These are phyloP conservation scores for Turnera subulata DNA, from an alignment of 345 rosid genomes.

Conservation along the genomic window DNA sequence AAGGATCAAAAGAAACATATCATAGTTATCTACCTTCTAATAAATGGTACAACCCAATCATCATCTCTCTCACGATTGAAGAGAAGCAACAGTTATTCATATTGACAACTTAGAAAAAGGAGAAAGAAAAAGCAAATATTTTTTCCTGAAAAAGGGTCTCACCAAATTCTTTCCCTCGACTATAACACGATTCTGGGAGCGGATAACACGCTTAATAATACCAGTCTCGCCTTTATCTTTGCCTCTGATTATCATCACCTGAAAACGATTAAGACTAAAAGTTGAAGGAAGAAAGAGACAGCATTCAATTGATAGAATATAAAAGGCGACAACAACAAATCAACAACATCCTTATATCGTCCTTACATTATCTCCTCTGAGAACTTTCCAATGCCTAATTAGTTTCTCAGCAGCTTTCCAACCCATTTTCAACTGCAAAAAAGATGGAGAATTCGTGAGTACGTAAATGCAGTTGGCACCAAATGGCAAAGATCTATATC, in stretches of 20 bases:
- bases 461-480: not conserved
- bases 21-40: not conserved
- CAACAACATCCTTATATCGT: not conserved
- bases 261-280: not conserved
- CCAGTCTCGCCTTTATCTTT: conserved; percentile 90
- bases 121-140: not conserved
- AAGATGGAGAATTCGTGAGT: not conserved
- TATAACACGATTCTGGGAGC: conserved; percentile 84
- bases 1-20: no score
- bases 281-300: not conserved
- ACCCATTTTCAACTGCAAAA: conserved; percentile 47
- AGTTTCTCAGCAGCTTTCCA: conserved; percentile 99
- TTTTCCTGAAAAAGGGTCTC: no score
- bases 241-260: conserved; percentile 87
- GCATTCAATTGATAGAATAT: no score
- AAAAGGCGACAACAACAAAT: not conserved
- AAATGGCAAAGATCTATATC: not conserved
- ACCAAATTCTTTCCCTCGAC: conserved; percentile 92
- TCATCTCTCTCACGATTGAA: not conserved
- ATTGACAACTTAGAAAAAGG: not conserved
- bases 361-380: conserved; percentile 90
- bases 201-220: conserved; percentile 62
- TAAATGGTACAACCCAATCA: not conserved
- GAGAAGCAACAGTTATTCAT: not conserved
- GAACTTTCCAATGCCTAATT: conserved; percentile 92